A percentile compares a stretch with the other conserved stretches of the same genome.
These are phyloP conservation scores for Suhomyces chickasaworum DNA, from an alignment of 1,139 yeast species.

Conservation along the genomic window DNA sequence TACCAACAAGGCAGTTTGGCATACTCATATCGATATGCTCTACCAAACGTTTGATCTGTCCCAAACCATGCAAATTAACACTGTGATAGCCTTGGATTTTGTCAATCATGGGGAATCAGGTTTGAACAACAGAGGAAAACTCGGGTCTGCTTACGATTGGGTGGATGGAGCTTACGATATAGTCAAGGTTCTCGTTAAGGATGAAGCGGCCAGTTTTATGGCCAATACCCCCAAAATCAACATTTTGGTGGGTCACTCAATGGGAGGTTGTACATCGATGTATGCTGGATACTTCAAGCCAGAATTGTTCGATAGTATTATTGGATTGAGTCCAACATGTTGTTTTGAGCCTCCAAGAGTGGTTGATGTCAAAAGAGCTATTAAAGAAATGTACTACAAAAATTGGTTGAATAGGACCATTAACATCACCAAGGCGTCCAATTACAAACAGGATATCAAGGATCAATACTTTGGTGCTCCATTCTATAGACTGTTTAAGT, in stretches of 20 bases:
- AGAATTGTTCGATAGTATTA: slow-evolving; percentile 6
- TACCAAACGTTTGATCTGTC: slow-evolving; percentile 25
- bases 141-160: slow-evolving; percentile 14
- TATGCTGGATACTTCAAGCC: slow-evolving; percentile 11
- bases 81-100: slow-evolving; percentile 14
- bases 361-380: slow-evolving; percentile 1
- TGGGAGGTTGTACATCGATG: slow-evolving; percentile 14
- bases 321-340: not conserved
- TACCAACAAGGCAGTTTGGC: slow-evolving; percentile 67
- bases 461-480: not conserved
- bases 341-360: not conserved
- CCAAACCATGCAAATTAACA: slow-evolving; percentile 5
- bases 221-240: slow-evolving; percentile 4
- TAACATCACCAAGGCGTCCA: not conserved
- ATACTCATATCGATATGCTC: slow-evolving; percentile 52
- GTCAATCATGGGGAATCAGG: slow-evolving; percentile 17
- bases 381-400: slow-evolving; percentile 1
- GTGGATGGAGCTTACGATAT: slow-evolving; percentile 14
- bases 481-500: slow-evolving; percentile 3
- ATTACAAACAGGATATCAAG: not conserved
- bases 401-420: slow-evolving; percentile 1
- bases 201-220: slow-evolving; percentile 8
- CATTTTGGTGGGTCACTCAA: slow-evolving; percentile 17
- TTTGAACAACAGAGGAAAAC: slow-evolving; percentile 7
- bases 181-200: slow-evolving; percentile 6